Percentiles rank a stretch among this genome's conserved stretches.
phyloP scores from a whole-genome alignment of 2,329 filamentous ascomycete species.

The Phyllosticta paracitricarpa region DNA sequence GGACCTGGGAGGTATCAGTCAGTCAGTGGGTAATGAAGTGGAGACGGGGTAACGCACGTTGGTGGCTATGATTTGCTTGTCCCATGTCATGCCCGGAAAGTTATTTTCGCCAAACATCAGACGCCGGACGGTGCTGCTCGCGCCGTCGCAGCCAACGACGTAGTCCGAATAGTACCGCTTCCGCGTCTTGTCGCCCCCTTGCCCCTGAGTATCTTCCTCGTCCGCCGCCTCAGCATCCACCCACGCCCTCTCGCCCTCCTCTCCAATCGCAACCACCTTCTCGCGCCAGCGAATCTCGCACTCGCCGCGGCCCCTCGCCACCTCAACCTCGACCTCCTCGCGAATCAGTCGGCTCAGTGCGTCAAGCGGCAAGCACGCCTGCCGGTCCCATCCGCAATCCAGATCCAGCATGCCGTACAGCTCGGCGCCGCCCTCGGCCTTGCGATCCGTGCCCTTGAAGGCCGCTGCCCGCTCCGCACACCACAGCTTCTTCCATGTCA shows the following conservation, averaged over 20 bases:
- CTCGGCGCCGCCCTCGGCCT: conserved; percentile 12
- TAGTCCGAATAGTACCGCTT: conserved; percentile 21
- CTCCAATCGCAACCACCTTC: conserved; percentile 21
- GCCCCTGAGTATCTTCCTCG: conserved; percentile 4
- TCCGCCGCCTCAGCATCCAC: conserved; percentile 18
- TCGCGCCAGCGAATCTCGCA: conserved; percentile 23
- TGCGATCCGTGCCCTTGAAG: neutral
- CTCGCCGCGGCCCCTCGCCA: conserved; percentile 13
- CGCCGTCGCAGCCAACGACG: conserved; percentile 26
- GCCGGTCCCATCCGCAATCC: conserved; percentile 19
- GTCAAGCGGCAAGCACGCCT: conserved; percentile 24
- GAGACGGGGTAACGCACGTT: conserved; percentile 36
- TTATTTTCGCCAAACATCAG: conserved; percentile 23
- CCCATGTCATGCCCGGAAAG: conserved; percentile 51
- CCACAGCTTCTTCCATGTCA: conserved; percentile 10
- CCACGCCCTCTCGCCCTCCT: conserved; percentile 19
- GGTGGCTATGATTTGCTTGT: conserved; percentile 51
- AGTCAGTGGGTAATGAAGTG: neutral
- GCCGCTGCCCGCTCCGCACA: conserved; percentile 16
- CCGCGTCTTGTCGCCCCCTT: neutral
- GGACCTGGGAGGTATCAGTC: conserved; percentile 35
- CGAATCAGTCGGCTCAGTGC: conserved; percentile 21
- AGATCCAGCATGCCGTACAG: conserved; percentile 12
- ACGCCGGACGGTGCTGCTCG: conserved; percentile 23
- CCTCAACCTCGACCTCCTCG: conserved; percentile 18